A percentile compares a stretch with the other conserved stretches of the same genome.
phyloP scores from a whole-genome alignment of 2,329 filamentous ascomycete genomes.

The Trichoderma gracile region DNA sequence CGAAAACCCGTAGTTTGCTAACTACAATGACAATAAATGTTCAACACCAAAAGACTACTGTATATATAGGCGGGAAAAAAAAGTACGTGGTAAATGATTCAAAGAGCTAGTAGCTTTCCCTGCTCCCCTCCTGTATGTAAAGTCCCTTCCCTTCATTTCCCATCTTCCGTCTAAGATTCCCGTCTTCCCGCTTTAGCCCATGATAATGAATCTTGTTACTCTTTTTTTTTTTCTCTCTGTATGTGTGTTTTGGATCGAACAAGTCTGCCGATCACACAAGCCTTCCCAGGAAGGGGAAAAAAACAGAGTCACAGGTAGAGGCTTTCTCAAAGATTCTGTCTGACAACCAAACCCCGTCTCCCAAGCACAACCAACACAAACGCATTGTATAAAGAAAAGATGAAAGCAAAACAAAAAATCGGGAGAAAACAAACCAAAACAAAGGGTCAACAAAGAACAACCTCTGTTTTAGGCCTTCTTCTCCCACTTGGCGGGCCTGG shows the following conservation, averaged over 20 bases:
- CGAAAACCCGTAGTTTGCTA: no score
- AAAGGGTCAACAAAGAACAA: no score
- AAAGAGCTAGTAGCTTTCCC: constrained; percentile 20
- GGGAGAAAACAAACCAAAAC: constrained; percentile 28
- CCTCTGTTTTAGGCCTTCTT: constrained; percentile 42
- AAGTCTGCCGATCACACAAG: constrained; percentile 8
- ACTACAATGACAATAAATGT: no score
- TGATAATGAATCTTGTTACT: constrained; percentile 6
- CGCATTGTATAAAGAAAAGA: constrained; percentile 26
- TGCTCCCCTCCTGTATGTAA: constrained; percentile 8
- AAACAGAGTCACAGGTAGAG: background rate
- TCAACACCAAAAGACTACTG: background rate
- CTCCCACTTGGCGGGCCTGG: constrained; percentile 65
- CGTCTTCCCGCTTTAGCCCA: constrained; percentile 16
- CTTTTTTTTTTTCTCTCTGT: background rate
- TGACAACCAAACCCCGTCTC: background rate
- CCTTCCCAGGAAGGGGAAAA: constrained; percentile 21
- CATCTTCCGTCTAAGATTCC: constrained; percentile 15
- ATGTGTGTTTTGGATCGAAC: background rate
- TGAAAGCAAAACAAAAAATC: constrained; percentile 23
- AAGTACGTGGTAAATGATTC: constrained; percentile 9
- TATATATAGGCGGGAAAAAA: background rate
- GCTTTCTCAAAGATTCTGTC: background rate
- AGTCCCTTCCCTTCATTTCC: background rate
- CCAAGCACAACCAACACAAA: constrained; percentile 6